Percentiles rank a stretch among this genome's conserved stretches.
phyloP scores from a whole-genome alignment of 768 basidiomycete genomes.

The Austroboletus eburneus region DNA sequence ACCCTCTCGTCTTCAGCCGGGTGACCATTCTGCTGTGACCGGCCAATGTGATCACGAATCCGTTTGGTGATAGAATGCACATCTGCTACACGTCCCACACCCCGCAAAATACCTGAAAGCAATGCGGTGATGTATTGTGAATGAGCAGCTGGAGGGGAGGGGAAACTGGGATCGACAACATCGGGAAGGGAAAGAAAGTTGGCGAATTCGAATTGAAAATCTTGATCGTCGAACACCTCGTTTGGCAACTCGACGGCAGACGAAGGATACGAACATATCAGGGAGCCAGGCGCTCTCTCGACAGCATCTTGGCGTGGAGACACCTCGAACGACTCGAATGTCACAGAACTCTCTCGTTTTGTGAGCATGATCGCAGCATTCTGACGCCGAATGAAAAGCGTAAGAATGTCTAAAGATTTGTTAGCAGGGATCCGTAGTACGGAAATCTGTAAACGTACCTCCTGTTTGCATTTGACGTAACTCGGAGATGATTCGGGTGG shows the following conservation, averaged over 20 bases:
- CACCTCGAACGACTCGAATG: slow-evolving; percentile 41
- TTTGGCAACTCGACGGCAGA: slow-evolving; percentile 10
- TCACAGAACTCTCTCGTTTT: slow-evolving; percentile 15
- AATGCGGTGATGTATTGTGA: slow-evolving; percentile 22
- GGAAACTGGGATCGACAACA: not conserved
- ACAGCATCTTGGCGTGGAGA: slow-evolving; percentile 30
- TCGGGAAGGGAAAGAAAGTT: slow-evolving; percentile 18
- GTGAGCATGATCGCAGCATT: slow-evolving; percentile 41
- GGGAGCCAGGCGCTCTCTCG: slow-evolving; percentile 23
- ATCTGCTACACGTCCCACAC: slow-evolving; percentile 7
- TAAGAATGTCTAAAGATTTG: slow-evolving; percentile 29
- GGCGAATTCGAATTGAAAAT: slow-evolving; percentile 14
- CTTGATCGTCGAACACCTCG: slow-evolving; percentile 7
- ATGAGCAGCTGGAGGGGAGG: not conserved
- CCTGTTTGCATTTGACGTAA: not conserved
- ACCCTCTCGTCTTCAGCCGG: not conserved
- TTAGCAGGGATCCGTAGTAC: not conserved
- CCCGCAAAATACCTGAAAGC: slow-evolving; percentile 21
- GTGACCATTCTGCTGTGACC: not conserved
- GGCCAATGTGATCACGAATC: slow-evolving; percentile 21
- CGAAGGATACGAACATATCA: slow-evolving; percentile 31
- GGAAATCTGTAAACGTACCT: not conserved
- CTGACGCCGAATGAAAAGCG: slow-evolving; percentile 37
- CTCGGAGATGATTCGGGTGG: not conserved
- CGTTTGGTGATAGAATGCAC: slow-evolving; percentile 22